Evolutionary conservation across 768 basidiomycete genomes (phyloP), one percentile per base, ranked within the genome.

Genomic region (Boletus subparvulus): DNA sequence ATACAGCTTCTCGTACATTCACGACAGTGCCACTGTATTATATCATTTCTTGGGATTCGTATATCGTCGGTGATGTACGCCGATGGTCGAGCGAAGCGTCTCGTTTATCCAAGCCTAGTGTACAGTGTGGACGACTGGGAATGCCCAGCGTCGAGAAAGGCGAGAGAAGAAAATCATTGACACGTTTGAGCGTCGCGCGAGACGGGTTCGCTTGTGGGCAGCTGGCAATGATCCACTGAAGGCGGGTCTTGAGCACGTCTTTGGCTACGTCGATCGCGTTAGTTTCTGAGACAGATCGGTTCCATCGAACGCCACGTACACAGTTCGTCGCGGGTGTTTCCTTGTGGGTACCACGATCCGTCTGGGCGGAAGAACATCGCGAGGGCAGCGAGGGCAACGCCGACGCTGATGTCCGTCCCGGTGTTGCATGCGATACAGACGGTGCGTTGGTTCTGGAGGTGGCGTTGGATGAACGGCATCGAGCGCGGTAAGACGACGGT

Each of bases 221-320:
- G 60, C 83, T 86, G 19, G 87, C 77, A 55, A 94, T 88, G 47
- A 98, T 83, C 91, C 90, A 93, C 67, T 98, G 87, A 36, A 98
- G 76, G 17, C 93, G 80, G 13, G 77, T 86, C 12, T 84, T 82
- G 59, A 98, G 83, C 13, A 79, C 72, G 19, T 77, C 71, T 69
- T 97, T 97, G 60, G 76, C 78, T 43, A 65, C 19, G 36, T 36
- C 39, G 36, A 58, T 19, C 21, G 9, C 1, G 32, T 60, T 13
- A 66, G 49, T 19, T 11, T 26, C n/a, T 11, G 35, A 35, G 40
- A 45, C 10, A 19, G 21, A 28, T n/a, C 7, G 33, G 5, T 21
- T 9, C n/a, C 36, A 8, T 39, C 39, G 32, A 48, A 45, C 1
- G 9, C n/a, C 24, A 71, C 70, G 52, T 53, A 71, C 70, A 66